phyloP scores from a whole-genome alignment of 169 alveolate genomes.

The Amoebophrya sp. region DNA sequence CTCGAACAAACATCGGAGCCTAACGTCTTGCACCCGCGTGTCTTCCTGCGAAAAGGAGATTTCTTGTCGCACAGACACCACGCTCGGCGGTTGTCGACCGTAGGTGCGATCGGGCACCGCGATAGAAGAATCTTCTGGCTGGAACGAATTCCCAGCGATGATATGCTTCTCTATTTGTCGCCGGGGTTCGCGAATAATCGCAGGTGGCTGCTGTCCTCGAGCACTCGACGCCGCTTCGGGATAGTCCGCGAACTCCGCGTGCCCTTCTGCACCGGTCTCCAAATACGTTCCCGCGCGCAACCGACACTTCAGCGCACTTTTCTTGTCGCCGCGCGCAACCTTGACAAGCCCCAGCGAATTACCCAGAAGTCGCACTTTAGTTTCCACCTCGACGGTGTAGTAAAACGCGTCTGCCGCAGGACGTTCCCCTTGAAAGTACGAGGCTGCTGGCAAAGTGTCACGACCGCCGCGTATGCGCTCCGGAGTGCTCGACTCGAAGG shows the following conservation, averaged over 20 bases:
- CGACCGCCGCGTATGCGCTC: neutral
- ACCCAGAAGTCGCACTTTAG: neutral
- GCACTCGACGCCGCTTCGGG: neutral
- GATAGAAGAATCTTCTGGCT: neutral
- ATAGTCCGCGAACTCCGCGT: neutral
- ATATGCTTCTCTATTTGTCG: neutral
- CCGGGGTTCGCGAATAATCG: neutral
- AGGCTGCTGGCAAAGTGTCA: neutral
- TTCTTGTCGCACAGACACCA: neutral
- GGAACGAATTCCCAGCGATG: neutral
- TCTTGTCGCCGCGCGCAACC: conserved; percentile 1
- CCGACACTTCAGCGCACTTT: neutral
- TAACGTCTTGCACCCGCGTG: neutral
- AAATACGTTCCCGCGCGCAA: neutral
- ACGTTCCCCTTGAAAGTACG: neutral
- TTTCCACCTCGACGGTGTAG: neutral
- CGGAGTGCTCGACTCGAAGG: no score
- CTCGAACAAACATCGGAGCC: neutral
- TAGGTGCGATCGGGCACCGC: neutral
- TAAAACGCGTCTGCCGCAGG: neutral
- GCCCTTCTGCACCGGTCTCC: neutral
- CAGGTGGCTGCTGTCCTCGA: neutral
- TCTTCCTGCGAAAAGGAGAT: neutral
- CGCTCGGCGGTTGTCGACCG: neutral
- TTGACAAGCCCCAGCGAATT: neutral